These are phyloP conservation scores for Chrysanthemum makinoi DNA, from an alignment of 129 eudicot species.

Conservation along the genomic window DNA sequence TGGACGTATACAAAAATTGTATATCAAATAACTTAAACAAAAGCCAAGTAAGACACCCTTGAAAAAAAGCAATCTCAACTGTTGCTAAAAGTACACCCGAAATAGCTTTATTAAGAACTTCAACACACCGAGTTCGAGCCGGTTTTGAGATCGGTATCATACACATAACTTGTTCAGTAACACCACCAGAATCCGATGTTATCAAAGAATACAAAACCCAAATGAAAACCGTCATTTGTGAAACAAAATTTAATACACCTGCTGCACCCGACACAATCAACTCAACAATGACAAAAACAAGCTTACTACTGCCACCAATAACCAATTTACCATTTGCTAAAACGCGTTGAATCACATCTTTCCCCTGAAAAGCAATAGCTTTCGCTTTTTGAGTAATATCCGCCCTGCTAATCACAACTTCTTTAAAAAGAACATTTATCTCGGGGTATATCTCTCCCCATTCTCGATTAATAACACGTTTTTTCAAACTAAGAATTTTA, in stretches of 20 bases:
- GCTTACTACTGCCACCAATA: constrained; percentile 69
- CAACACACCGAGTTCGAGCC: constrained; percentile 73
- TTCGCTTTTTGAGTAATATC: constrained; percentile 81
- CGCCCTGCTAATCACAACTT: constrained; percentile 49
- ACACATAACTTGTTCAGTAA: constrained; percentile 80
- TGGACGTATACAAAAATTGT: constrained; percentile 85
- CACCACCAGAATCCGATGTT: constrained; percentile 95
- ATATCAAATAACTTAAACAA: constrained; percentile 73
- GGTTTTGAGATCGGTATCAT: constrained; percentile 71
- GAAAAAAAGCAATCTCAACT: constrained; percentile 80
- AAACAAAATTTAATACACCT: constrained; percentile 61
- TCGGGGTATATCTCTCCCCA: constrained; percentile 81
- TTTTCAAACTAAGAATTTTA: constrained; percentile 60
- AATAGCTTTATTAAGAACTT: constrained; percentile 85
- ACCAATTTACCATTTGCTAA: constrained; percentile 62
- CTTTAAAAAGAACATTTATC: constrained; percentile 55
- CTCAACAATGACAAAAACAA: constrained; percentile 48
- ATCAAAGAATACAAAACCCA: constrained; percentile 93
- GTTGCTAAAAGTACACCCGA: constrained; percentile 87
- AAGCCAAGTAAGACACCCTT: constrained; percentile 98
- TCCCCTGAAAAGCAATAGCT: constrained; percentile 79
- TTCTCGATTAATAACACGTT: constrained; percentile 57
- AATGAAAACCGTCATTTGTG: constrained; percentile 74
- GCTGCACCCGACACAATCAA: constrained; percentile 93
- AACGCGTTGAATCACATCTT: constrained; percentile 65